Percentiles rank a stretch among this genome's conserved stretches.
Conservation (phyloP, 192 early-diverging fungal species). For the Cetraspora pellucida region DNA sequence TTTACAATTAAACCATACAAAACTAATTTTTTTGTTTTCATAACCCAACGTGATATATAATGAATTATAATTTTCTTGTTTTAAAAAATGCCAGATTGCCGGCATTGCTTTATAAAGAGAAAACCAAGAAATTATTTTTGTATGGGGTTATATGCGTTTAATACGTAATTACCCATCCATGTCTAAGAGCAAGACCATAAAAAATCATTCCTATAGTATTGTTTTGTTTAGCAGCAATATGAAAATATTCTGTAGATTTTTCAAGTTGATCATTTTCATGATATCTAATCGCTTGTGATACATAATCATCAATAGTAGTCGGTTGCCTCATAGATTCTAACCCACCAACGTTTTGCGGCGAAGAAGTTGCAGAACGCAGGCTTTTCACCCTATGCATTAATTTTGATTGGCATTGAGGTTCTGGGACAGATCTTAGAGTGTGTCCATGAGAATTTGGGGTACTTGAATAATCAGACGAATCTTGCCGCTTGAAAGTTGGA, state of each 20-base stretch:
- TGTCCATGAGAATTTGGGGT: too few relatives aligned
- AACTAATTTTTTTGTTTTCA: too few relatives aligned
- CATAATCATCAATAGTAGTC: slow-evolving; percentile 51
- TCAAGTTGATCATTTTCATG: slow-evolving; percentile 72
- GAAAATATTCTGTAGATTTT: slow-evolving; percentile 72
- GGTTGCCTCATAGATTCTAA: slow-evolving; percentile 16
- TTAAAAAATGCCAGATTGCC: too few relatives aligned
- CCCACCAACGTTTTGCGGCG: not conserved
- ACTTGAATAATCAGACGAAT: too few relatives aligned
- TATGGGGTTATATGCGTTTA: too few relatives aligned
- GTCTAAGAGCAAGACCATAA: slow-evolving; percentile 73
- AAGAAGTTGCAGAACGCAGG: not conserved
- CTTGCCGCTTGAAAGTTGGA: too few relatives aligned
- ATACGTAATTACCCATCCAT: slow-evolving; percentile 63
- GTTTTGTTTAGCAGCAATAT: slow-evolving; percentile 64
- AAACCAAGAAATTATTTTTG: too few relatives aligned
- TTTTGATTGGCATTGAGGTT: not conserved
- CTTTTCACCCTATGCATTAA: not conserved
- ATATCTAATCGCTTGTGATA: slow-evolving; percentile 66
- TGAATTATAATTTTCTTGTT: too few relatives aligned
- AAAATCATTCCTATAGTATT: slow-evolving; percentile 72
- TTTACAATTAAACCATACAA: too few relatives aligned
- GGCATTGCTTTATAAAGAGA: too few relatives aligned
- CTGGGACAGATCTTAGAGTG: too few relatives aligned
- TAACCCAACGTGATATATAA: too few relatives aligned